A percentile compares a stretch with the other conserved stretches of the same genome.
phyloP scores from a whole-genome alignment of 805 yeast genomes.

The Monosporozyma siamensis region DNA sequence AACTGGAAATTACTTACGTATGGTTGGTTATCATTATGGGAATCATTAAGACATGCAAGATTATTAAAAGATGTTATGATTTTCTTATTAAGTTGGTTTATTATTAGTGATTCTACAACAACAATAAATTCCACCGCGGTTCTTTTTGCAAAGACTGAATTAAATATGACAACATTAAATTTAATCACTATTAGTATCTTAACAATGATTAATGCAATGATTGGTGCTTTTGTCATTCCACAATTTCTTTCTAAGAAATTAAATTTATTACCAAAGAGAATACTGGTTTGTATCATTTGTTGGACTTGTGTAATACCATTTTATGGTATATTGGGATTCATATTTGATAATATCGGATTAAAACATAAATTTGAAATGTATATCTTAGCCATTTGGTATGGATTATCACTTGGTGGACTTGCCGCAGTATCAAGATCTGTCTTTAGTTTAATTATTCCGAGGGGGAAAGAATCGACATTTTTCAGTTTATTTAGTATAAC shows the following conservation, averaged over 20 bases:
- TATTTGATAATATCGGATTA: conserved; percentile 45
- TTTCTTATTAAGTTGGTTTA: conserved; percentile 66
- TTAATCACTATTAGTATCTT: conserved; percentile 57
- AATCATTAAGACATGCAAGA: conserved; percentile 51
- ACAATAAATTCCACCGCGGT: conserved; percentile 76
- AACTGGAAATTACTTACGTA: conserved; percentile 27
- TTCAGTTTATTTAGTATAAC: conserved; percentile 70
- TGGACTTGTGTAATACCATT: conserved; percentile 62
- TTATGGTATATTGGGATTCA: conserved; percentile 63
- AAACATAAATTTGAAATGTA: conserved; percentile 61
- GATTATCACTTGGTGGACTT: conserved; percentile 64
- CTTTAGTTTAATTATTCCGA: conserved; percentile 60
- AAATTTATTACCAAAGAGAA: conserved; percentile 37
- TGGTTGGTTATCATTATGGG: conserved; percentile 54
- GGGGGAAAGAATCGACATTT: conserved; percentile 65
- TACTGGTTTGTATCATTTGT: conserved; percentile 43
- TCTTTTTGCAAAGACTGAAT: conserved; percentile 60
- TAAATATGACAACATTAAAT: conserved; percentile 58
- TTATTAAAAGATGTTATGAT: conserved; percentile 55
- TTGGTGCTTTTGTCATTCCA: conserved; percentile 56
- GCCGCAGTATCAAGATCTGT: conserved; percentile 61
- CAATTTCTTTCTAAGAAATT: conserved; percentile 31
- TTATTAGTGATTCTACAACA: conserved; percentile 64
- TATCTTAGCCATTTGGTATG: conserved; percentile 63
- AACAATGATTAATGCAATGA: conserved; percentile 57